Percentiles rank a stretch among this genome's conserved stretches.
phyloP scores from a whole-genome alignment of 2,329 filamentous ascomycete species.

The Neurospora sp. region DNA sequence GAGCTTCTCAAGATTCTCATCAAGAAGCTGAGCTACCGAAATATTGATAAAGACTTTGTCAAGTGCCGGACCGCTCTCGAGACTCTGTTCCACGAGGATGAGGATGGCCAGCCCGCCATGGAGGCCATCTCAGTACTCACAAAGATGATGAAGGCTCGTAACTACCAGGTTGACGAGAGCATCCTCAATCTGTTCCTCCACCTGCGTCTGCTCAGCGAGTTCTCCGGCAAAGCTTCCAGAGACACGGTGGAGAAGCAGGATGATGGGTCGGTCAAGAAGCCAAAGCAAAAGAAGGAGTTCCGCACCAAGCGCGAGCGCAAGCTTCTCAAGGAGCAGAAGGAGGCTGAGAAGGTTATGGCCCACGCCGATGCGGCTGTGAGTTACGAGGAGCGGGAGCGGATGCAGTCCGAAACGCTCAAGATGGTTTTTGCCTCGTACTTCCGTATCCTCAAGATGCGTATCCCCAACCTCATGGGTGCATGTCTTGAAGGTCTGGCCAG shows the following conservation, averaged over 20 bases:
- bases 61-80: conserved; percentile 74
- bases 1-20: conserved; percentile 84
- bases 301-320: conserved; percentile 84
- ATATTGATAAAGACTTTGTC: conserved; percentile 62
- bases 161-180: conserved; percentile 74
- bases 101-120: conserved; percentile 79
- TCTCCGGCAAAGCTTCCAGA: conserved; percentile 72
- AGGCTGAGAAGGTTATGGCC: conserved; percentile 84
- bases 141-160: conserved; percentile 89
- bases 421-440: conserved; percentile 95
- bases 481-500: conserved; percentile 89
- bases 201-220: conserved; percentile 79
- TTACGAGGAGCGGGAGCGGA: conserved; percentile 85
- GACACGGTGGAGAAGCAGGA: conserved; percentile 56
- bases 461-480: conserved; percentile 85
- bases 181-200: conserved; percentile 87
- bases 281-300: conserved; percentile 72
- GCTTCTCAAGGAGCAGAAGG: conserved; percentile 72
- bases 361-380: conserved; percentile 84
- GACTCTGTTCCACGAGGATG: conserved; percentile 73
- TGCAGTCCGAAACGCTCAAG: conserved; percentile 93
- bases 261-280: conserved; percentile 39
- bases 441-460: conserved; percentile 76
- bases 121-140: conserved; percentile 77
- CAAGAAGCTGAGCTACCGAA: conserved; percentile 66